phyloP scores from a whole-genome alignment of 257 asterid species.

The Rhazya stricta region DNA sequence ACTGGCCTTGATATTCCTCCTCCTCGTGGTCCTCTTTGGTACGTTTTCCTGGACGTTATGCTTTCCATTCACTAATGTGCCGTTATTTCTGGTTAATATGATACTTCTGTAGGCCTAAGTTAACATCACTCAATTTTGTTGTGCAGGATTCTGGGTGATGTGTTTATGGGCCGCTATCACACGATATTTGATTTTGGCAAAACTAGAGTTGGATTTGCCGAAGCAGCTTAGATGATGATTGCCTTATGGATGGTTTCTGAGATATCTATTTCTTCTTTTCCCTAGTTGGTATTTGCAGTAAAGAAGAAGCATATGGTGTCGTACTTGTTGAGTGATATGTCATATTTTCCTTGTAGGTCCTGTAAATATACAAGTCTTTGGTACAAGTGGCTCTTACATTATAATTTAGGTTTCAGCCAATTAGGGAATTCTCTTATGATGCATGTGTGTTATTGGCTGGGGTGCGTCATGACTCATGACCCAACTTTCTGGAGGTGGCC shows the following conservation, averaged over 20 bases:
- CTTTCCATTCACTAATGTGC: neutral
- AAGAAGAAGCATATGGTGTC: neutral
- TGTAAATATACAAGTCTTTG: neutral
- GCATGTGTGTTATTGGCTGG: neutral
- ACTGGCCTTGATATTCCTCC: conserved; percentile 87
- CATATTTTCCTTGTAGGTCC: neutral
- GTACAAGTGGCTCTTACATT: no score
- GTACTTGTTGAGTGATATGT: neutral
- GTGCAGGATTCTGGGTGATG: conserved; percentile 91
- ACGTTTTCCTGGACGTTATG: conserved; percentile 12
- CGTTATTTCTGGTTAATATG: neutral
- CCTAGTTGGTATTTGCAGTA: neutral
- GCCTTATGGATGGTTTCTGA: neutral
- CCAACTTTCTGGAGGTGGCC: no score
- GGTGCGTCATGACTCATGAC: neutral
- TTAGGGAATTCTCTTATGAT: no score
- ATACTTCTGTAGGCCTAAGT: neutral
- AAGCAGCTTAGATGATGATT: conserved; percentile 55
- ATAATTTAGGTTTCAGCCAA: no score
- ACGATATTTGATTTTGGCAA: conserved; percentile 76
- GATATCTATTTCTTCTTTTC: neutral
- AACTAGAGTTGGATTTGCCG: conserved; percentile 84
- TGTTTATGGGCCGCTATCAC: conserved; percentile 95
- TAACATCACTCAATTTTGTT: neutral
- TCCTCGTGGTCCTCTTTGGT: conserved; percentile 99